These are phyloP conservation scores for Marchantia polymorpha DNA, from an alignment of 225 moss, liverwort and hornwort genomes.

Conservation along the genomic window DNA sequence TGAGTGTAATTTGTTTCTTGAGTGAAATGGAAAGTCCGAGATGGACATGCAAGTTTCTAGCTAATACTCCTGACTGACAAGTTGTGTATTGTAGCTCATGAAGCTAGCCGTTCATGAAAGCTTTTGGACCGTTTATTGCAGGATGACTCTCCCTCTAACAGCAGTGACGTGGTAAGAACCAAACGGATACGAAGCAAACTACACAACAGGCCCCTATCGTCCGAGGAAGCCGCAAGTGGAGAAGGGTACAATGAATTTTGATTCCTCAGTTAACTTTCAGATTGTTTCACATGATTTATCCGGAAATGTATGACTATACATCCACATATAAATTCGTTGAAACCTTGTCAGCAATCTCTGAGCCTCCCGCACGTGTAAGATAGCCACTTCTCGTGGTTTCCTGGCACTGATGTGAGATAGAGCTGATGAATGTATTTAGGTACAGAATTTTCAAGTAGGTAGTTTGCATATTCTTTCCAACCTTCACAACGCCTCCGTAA, in stretches of 20 bases:
- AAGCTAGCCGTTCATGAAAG: background rate
- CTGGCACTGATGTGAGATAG: background rate
- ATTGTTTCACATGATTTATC: background rate
- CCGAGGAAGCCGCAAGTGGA: constrained; percentile 26
- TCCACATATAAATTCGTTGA: background rate
- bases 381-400: background rate
- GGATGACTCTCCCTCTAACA: constrained; percentile 32
- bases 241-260: constrained; percentile 7
- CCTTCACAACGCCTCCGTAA: background rate
- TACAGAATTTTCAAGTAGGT: background rate
- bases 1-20: background rate
- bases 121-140: background rate
- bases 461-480: background rate
- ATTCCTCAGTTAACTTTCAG: background rate
- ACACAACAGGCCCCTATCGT: constrained; percentile 17
- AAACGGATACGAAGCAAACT: constrained; percentile 9
- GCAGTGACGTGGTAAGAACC: constrained; percentile 10
- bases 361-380: background rate
- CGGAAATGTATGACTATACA: background rate
- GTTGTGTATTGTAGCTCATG: background rate
- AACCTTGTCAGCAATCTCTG: background rate
- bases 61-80: background rate
- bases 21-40: background rate
- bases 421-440: background rate
- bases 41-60: background rate